Percentiles rank a stretch among this genome's conserved stretches.
Conservation (phyloP, 2,329 filamentous ascomycete genomes). For the Chrysoporthe cubensis region DNA sequence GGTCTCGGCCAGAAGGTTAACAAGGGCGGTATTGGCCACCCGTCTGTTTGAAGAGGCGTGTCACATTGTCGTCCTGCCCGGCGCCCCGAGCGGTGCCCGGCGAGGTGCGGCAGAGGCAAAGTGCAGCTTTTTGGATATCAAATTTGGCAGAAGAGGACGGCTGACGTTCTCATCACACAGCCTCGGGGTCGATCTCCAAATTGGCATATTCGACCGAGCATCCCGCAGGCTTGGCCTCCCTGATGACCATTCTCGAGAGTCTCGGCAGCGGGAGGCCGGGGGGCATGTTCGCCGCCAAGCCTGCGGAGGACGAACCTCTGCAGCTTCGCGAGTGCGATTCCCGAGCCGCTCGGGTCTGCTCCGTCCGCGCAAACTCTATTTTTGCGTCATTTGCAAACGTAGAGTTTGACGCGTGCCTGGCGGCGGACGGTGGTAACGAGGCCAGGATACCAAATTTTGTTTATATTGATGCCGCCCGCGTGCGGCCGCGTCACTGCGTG, state of each 20-base stretch:
- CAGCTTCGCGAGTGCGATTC: background rate
- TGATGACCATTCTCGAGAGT: background rate
- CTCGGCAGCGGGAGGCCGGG: background rate
- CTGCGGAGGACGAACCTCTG: background rate
- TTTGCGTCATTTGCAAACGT: constrained; percentile 3
- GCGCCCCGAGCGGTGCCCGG: no score
- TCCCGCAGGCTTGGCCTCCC: background rate
- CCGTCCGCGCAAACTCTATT: background rate
- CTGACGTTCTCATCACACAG: background rate
- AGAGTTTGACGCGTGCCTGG: background rate
- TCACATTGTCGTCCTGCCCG: no score
- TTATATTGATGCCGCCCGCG: background rate
- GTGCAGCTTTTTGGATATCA: no score
- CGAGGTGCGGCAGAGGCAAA: no score
- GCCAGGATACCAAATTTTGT: background rate
- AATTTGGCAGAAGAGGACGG: no score
- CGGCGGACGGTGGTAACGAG: background rate
- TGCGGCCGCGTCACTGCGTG: no score
- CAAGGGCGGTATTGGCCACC: no score
- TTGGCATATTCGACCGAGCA: background rate
- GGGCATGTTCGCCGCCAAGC: background rate
- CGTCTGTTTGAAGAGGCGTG: no score
- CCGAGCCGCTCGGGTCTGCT: constrained; percentile 5
- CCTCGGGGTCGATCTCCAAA: background rate
- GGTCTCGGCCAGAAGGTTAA: no score